Evolutionary conservation across 2,329 filamentous ascomycete species (phyloP).

Genomic region (Hypomyces perniciosus): DNA sequence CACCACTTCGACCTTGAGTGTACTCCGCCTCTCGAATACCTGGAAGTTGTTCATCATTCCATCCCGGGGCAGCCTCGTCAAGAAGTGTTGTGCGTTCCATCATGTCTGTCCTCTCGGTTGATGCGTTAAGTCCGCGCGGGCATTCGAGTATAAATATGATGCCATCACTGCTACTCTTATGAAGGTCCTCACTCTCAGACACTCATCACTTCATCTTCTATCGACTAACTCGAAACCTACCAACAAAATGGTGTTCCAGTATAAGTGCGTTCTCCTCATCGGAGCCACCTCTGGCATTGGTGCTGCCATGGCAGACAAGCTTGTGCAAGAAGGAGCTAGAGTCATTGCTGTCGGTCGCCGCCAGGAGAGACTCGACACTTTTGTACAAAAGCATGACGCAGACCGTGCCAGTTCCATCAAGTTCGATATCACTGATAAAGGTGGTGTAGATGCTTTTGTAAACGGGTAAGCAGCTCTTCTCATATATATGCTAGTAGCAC

Average conservation of each 20-base stretch:
- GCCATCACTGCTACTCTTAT: background rate
- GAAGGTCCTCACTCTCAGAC: background rate
- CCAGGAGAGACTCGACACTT: conserved; percentile 41
- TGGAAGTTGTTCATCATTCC: background rate
- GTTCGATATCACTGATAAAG: conserved; percentile 39
- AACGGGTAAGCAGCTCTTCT: conserved; percentile 4
- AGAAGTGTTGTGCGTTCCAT: no score
- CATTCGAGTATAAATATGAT: background rate
- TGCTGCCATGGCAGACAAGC: conserved; percentile 25
- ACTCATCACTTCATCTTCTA: background rate
- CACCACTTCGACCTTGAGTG: background rate
- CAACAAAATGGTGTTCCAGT: conserved; percentile 43
- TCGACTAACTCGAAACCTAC: background rate
- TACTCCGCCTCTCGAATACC: no score
- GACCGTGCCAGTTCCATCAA: conserved; percentile 32
- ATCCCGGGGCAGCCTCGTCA: background rate
- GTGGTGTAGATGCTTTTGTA: conserved; percentile 25
- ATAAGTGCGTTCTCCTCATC: conserved; percentile 49
- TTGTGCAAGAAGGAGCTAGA: conserved; percentile 35
- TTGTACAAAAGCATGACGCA: conserved; percentile 37
- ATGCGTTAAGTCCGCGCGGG: background rate
- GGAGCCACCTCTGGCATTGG: conserved; percentile 21
- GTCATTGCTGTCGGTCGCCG: conserved; percentile 44
- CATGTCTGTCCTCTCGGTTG: no score
- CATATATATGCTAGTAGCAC: background rate